Conservation (phyloP, 2,329 filamentous ascomycete genomes). For the Catunica adiposa region DNA sequence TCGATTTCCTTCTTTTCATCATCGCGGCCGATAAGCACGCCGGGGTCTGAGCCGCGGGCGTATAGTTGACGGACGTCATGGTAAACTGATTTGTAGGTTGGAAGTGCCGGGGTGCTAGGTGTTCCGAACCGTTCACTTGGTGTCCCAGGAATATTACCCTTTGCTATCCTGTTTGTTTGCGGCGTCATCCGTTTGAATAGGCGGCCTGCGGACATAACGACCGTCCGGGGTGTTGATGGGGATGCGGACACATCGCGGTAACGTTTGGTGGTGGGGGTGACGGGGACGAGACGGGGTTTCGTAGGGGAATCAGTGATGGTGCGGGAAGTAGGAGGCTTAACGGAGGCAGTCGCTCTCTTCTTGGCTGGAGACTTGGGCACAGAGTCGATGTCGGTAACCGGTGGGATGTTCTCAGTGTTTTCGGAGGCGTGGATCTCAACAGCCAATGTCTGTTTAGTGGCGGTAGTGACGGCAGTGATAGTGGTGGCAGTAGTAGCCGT, state of each 20-base stretch:
- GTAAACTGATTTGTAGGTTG: conserved; percentile 46
- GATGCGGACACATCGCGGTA: conserved; percentile 64
- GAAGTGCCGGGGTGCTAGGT: not conserved
- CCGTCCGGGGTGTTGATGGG: conserved; percentile 67
- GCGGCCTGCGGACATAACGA: conserved; percentile 60
- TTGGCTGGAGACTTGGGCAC: not conserved
- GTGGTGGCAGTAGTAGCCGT: too few relatives aligned
- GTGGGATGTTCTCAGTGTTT: conserved; percentile 12
- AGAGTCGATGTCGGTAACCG: not conserved
- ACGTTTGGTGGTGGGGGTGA: conserved; percentile 58
- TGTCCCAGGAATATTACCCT: not conserved
- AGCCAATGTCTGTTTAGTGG: not conserved
- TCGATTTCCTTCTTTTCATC: conserved; percentile 47
- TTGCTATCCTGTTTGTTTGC: conserved; percentile 38
- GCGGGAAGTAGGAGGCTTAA: not conserved
- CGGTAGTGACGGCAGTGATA: too few relatives aligned
- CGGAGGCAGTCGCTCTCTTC: not conserved
- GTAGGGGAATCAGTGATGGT: conserved; percentile 7
- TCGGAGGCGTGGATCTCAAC: not conserved
- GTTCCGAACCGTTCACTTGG: conserved; percentile 3
- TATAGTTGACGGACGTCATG: conserved; percentile 79
- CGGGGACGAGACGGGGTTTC: conserved; percentile 22
- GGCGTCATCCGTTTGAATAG: conserved; percentile 65
- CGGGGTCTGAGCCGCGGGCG: conserved; percentile 57
- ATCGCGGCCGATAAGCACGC: conserved; percentile 63